Conservation (phyloP, 2,329 filamentous ascomycete species). For the Domatiomyces globalis region DNA sequence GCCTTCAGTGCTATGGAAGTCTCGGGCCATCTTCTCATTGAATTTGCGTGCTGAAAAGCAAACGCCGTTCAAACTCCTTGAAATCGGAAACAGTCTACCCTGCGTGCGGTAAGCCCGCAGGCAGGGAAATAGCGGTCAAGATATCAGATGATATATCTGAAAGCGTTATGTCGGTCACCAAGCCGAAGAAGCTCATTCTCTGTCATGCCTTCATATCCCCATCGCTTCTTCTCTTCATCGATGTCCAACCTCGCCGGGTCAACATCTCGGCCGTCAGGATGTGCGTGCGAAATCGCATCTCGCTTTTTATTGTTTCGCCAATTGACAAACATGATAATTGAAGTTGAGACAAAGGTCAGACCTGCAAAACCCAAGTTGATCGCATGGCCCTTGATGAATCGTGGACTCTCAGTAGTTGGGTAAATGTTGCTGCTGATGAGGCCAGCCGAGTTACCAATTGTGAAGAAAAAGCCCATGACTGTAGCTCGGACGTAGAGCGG, state of each 20-base stretch:
- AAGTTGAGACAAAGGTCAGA: slow-evolving; percentile 1
- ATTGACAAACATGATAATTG: slow-evolving; percentile 3
- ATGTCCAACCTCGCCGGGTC: neutral
- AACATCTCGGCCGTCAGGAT: neutral
- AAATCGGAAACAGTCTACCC: too few species aligned
- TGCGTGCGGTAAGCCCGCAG: too few species aligned
- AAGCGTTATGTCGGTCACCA: neutral
- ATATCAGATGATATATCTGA: slow-evolving; percentile 1
- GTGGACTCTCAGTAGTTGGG: slow-evolving; percentile 1
- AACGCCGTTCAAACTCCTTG: too few species aligned
- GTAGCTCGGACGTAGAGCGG: slow-evolving; percentile 1
- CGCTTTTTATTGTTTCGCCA: slow-evolving; percentile 4
- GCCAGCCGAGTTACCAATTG: slow-evolving; percentile 3
- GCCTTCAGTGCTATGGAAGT: too few species aligned
- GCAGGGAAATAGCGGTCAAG: neutral
- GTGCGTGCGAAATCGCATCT: slow-evolving; percentile 1
- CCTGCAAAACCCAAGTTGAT: slow-evolving; percentile 6
- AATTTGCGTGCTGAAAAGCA: too few species aligned
- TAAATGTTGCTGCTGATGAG: slow-evolving; percentile 2
- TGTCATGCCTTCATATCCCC: neutral
- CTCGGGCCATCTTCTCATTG: too few species aligned
- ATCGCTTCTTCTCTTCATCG: neutral
- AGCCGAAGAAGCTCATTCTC: neutral
- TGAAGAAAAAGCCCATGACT: slow-evolving; percentile 1
- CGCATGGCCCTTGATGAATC: slow-evolving; percentile 10